phyloP scores from a whole-genome alignment of 148 eudicot species.

The Arbutus unedo region DNA sequence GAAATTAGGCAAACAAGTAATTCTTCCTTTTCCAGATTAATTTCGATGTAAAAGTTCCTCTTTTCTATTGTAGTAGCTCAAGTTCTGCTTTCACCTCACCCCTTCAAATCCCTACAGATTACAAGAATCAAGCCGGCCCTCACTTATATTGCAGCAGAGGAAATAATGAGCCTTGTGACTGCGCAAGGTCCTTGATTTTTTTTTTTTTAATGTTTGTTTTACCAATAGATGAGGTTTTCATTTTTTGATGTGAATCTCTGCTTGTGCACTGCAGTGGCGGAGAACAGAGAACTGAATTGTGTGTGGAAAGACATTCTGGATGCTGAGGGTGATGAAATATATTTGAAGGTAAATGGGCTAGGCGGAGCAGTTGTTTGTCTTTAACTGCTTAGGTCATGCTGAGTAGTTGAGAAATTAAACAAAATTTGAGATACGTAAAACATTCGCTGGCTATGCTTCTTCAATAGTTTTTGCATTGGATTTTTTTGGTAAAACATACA shows the following conservation, averaged over 20 bases:
- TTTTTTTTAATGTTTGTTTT: not conserved
- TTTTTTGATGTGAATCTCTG: not conserved
- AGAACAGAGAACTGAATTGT: slow-evolving; percentile 9
- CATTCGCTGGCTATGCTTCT: not conserved
- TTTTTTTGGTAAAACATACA: not conserved
- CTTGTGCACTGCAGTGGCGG: slow-evolving; percentile 12
- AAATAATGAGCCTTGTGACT: slow-evolving; percentile 97
- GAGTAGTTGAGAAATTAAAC: not conserved
- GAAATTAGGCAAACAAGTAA: slow-evolving; percentile 93
- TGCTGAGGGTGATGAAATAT: slow-evolving; percentile 19
- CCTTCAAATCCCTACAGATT: slow-evolving; percentile 45
- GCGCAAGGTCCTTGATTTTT: slow-evolving; percentile 59
- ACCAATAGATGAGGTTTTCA: not conserved
- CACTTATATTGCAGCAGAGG: slow-evolving; percentile 85
- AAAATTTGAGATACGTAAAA: not conserved
- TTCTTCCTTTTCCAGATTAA: slow-evolving; percentile 1
- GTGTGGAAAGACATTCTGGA: slow-evolving; percentile 17
- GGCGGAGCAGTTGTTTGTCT: not conserved
- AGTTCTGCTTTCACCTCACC: slow-evolving; percentile 3
- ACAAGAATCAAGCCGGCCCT: slow-evolving; percentile 71
- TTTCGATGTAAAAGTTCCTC: not conserved
- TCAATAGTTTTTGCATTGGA: not conserved
- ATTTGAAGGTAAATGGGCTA: slow-evolving; percentile 12
- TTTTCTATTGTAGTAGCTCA: not conserved
- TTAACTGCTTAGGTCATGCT: not conserved